Base-by-base conservation (phyloP, 352 stramenopile species). In the Phytopythium oedochilum region DNA sequence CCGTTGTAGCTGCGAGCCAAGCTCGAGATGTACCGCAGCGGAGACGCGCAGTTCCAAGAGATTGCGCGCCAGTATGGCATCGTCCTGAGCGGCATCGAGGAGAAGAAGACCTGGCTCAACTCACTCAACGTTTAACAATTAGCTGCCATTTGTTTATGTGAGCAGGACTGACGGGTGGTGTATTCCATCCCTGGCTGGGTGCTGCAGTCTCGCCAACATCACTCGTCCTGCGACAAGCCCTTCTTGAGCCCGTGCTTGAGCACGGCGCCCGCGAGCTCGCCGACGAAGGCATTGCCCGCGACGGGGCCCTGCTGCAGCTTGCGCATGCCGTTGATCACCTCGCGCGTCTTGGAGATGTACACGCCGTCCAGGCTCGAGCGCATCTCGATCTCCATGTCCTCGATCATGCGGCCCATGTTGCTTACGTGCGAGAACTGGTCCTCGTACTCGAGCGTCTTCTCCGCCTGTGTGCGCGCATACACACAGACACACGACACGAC, bases 341-440 rank as follows among this genome's bases (percentile, higher is more conserved):
- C 90, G 23, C 87, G 77, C 18, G 95, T 98, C 70, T 98, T 98
- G 61, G 96, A 92, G 57, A 98, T 97, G 71, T 98, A 98, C 15
- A 98, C 60, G 18, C 73, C 77, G 61, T 98, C 91, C 25, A 98
- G 82, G 60, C 89, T 94, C 10, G 82, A 87, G 44, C 92, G 86
- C 76, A 98, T 96, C 35, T 97, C 91, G 59, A 90, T 96, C 73
- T 98, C 94, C 86, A 98, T 97, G 57, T 97, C 91, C 66, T 98
- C 95, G 53, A 98, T 94, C 78, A 98, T 92, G 52, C 88, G 84
- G 25, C 95, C 95, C 75, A 98, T 97, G 73, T 98, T 98, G 56
- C 76, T 79, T 59, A 98, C 80, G 65, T 98, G 95, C 23, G 75
- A 70, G 49, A 83, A 88, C 46, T 90, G 75, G 53, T 83, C 76